Conservation (phyloP, 1,139 yeast species). For the Pichia sp. region DNA sequence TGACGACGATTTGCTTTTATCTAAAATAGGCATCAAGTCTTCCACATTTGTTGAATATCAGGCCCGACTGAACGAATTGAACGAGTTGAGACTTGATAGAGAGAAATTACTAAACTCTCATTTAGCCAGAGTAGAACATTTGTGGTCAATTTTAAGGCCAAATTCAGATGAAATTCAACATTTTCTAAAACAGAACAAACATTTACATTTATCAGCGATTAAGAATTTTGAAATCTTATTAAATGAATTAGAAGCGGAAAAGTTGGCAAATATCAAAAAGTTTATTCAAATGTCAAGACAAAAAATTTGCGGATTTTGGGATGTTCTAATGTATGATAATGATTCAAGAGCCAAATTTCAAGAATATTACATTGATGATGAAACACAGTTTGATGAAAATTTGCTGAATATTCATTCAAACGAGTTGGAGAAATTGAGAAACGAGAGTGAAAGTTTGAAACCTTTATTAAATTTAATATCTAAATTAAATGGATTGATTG, state of each 20-base stretch:
- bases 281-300: constrained; percentile 56
- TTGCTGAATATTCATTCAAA: constrained; percentile 51
- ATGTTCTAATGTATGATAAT: constrained; percentile 46
- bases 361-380: constrained; percentile 30
- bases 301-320: constrained; percentile 58
- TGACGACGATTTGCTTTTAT: constrained; percentile 8
- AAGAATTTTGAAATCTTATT: constrained; percentile 42
- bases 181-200: constrained; percentile 19
- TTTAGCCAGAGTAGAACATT: constrained; percentile 15
- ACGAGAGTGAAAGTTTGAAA: constrained; percentile 41
- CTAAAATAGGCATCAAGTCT: constrained; percentile 15
- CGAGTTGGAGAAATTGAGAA: constrained; percentile 46
- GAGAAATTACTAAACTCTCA: constrained; percentile 11
- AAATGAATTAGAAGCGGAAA: constrained; percentile 46
- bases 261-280: constrained; percentile 56
- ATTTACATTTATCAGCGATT: constrained; percentile 17
- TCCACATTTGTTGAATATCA: constrained; percentile 9
- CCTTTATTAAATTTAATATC: constrained; percentile 49
- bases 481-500: constrained; percentile 45
- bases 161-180: constrained; percentile 18
- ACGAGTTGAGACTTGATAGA: constrained; percentile 14
- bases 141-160: constrained; percentile 23
- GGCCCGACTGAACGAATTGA: constrained; percentile 7
- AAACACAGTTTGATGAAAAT: constrained; percentile 41
- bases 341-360: constrained; percentile 33